Evolutionary conservation across 2,329 filamentous ascomycete species (phyloP), one percentile per base, ranked within the genome.

Genomic region (Cladosporium sp.): DNA sequence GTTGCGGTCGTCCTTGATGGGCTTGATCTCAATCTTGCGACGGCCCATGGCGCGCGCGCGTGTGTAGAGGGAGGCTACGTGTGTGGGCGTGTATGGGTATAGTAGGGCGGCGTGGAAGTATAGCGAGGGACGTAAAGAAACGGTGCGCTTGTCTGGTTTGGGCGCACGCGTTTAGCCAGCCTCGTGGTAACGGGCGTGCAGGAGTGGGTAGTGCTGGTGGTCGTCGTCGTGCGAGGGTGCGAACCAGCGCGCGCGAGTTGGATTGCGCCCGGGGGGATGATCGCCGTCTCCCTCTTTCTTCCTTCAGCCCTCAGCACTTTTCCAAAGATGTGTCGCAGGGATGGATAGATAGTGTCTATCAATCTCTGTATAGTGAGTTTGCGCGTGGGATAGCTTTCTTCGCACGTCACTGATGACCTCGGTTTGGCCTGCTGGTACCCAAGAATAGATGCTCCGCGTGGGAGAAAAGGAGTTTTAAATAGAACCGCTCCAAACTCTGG

Each of bases 1-100:
- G 37, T 73, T 73, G 33, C 70, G 66, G 52, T 72, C 71, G 66
- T 72, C 71, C 82, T 97, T 97, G 85, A 98, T 98, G 73, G 94
- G 92, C 83, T 97, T 97, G 85, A 99, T 98, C 84, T 98, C 95
- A 78, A 99, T 99, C 88, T 99, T 99, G 86, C 95, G 89, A 80
- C 95, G 90, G 79, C 95, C 95, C 95, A 99, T 99, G 63, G 55
- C 55, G 63, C 49, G 61, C 60, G 29, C 61, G 31, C 28, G 29
- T n/a, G 46, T 52, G 21, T 23, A 21, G 40, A 46, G 40, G 2
- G 5, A 46, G 3, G 33, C 5, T 57, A 28, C 23, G 33, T 33
- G 33, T 55, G 52, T n/a, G 55, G 21, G 49, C 40, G 28, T 53
- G 49, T 53, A 40, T 62, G 26, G 28, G 28, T 33, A 29, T 31